Percentiles rank a stretch among this genome's conserved stretches.
These are phyloP conservation scores for Kappamyces sp. DNA, from an alignment of 192 early-diverging fungal species.

Conservation along the genomic window DNA sequence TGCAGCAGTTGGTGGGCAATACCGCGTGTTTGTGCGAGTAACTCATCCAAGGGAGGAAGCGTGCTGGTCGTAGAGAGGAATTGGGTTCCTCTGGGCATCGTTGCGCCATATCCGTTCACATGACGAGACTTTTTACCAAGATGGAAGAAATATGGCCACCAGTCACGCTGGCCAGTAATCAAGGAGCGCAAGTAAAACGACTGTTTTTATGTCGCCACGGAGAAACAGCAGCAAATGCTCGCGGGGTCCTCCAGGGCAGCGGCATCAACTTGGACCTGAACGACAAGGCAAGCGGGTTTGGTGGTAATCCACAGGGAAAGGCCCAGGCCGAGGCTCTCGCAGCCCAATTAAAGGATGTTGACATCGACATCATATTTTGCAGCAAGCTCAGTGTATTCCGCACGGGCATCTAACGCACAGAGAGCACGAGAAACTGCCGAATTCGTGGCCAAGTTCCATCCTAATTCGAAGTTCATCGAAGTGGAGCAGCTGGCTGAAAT, in stretches of 20 bases:
- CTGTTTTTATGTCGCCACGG: slow-evolving; percentile 48
- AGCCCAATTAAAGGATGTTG: slow-evolving; percentile 11
- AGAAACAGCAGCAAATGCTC: slow-evolving; percentile 43
- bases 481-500: slow-evolving; percentile 43
- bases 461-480: slow-evolving; percentile 26
- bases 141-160: not conserved
- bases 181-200: slow-evolving; percentile 33
- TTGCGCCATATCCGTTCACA: not conserved
- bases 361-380: slow-evolving; percentile 37
- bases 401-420: slow-evolving; percentile 13
- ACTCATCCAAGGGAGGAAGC: not conserved
- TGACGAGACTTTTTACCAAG: not conserved
- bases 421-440: slow-evolving; percentile 37
- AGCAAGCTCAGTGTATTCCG: slow-evolving; percentile 34
- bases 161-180: not conserved
- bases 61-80: not conserved
- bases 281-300: slow-evolving; percentile 18
- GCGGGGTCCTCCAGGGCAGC: slow-evolving; percentile 39
- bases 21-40: too few relatives aligned
- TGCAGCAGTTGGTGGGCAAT: too few relatives aligned
- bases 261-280: slow-evolving; percentile 41
- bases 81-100: not conserved
- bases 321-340: slow-evolving; percentile 31
- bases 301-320: slow-evolving; percentile 15
- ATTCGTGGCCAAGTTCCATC: slow-evolving; percentile 31